These are phyloP conservation scores for Neurospora sp. DNA, from an alignment of 495 filamentous ascomycete species.

Conservation along the genomic window DNA sequence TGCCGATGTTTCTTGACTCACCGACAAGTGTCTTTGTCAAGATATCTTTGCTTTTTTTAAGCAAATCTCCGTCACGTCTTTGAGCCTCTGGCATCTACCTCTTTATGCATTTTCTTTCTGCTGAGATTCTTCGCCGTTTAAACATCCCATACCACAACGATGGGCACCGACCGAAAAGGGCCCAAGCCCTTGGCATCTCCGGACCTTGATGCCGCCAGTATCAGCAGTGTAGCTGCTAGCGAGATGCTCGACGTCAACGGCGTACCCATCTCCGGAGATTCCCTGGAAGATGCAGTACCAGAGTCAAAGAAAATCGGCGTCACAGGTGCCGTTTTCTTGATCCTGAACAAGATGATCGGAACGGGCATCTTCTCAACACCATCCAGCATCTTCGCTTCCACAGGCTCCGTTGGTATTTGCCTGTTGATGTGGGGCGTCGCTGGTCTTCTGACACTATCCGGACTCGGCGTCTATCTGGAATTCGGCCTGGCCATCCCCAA, in stretches of 20 bases:
- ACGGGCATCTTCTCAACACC: conserved; percentile 41
- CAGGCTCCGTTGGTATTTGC: conserved; percentile 31
- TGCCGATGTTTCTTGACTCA: not conserved
- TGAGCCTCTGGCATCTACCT: not conserved
- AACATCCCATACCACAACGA: not conserved
- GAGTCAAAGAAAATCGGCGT: conserved; percentile 42
- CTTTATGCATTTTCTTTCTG: too few relatives aligned
- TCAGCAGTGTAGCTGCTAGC: conserved; percentile 7
- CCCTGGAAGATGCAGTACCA: conserved; percentile 15
- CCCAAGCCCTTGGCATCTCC: not conserved
- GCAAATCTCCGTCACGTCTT: not conserved
- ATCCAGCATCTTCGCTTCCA: conserved; percentile 32
- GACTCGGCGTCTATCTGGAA: conserved; percentile 21
- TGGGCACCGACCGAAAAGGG: conserved; percentile 1
- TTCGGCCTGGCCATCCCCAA: conserved; percentile 44
- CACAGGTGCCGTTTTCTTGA: conserved; percentile 41
- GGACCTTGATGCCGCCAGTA: not conserved
- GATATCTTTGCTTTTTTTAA: not conserved
- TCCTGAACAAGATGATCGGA: conserved; percentile 50
- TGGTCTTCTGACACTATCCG: conserved; percentile 11
- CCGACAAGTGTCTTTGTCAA: not conserved
- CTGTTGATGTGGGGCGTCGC: conserved; percentile 30
- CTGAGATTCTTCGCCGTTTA: not conserved
- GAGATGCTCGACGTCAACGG: conserved; percentile 4
- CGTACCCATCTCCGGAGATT: not conserved